Percentiles rank a stretch among this genome's conserved stretches.
Evolutionary conservation across 2,329 filamentous ascomycete species (phyloP).

Genomic region (Pseudopyrenochaeta lycopersici): DNA sequence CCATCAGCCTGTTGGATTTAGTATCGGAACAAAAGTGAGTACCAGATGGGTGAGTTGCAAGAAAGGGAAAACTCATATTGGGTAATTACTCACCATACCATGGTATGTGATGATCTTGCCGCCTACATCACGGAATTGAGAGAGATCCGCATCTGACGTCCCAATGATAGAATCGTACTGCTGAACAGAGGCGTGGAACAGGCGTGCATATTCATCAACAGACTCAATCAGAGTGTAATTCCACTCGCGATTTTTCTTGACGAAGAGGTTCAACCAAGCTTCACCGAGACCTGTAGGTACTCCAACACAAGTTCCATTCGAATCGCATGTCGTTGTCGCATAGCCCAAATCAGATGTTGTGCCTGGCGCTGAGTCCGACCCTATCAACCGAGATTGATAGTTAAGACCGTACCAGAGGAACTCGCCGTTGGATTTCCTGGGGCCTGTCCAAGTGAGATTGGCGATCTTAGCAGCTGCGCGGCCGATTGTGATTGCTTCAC

Average conservation of each 20-base stretch:
- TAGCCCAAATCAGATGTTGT: no score
- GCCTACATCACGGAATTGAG: constrained; percentile 23
- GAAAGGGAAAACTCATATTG: no score
- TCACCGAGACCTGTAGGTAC: background rate
- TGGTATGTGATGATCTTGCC: constrained; percentile 37
- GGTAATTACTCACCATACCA: constrained; percentile 21
- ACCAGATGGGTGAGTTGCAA: no score
- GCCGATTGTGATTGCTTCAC: background rate
- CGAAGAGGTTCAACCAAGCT: constrained; percentile 22
- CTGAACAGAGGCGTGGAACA: constrained; percentile 11
- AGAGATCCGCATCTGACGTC: constrained; percentile 22
- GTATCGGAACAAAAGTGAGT: no score
- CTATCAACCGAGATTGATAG: constrained; percentile 5
- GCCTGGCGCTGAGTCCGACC: background rate
- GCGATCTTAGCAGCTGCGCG: constrained; percentile 8
- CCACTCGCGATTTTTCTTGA: constrained; percentile 20
- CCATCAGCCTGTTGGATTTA: background rate
- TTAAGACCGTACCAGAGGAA: constrained; percentile 17
- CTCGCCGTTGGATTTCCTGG: constrained; percentile 10
- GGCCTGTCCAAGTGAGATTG: constrained; percentile 19
- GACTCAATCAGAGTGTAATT: constrained; percentile 5
- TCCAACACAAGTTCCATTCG: constrained; percentile 13
- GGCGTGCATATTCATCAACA: constrained; percentile 1
- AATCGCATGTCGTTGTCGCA: constrained; percentile 17
- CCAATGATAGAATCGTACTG: constrained; percentile 24